These are phyloP conservation scores for Panaeolus papilionaceus DNA, from an alignment of 768 basidiomycete genomes.

Conservation along the genomic window DNA sequence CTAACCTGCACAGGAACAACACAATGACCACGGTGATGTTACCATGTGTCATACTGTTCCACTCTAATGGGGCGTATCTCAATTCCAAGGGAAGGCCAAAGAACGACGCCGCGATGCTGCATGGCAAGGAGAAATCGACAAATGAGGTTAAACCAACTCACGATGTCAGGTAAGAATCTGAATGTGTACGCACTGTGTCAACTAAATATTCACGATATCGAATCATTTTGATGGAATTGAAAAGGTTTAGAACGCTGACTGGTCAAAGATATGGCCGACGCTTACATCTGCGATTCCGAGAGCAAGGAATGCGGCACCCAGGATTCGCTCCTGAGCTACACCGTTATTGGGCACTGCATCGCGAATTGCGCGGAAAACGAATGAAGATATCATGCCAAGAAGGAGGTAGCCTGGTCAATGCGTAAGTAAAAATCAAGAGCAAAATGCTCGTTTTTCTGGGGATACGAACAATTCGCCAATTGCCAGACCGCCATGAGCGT, in stretches of 20 bases:
- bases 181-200: slow-evolving; percentile 59
- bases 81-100: slow-evolving; percentile 62
- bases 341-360: slow-evolving; percentile 65
- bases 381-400: slow-evolving; percentile 58
- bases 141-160: slow-evolving; percentile 17
- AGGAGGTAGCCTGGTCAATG: slow-evolving; percentile 40
- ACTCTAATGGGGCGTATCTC: slow-evolving; percentile 52
- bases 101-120: slow-evolving; percentile 64
- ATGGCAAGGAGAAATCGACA: slow-evolving; percentile 14
- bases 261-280: slow-evolving; percentile 15
- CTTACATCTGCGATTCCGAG: slow-evolving; percentile 79
- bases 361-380: slow-evolving; percentile 73
- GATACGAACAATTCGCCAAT: slow-evolving; percentile 63
- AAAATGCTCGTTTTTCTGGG: background rate
- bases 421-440: slow-evolving; percentile 17
- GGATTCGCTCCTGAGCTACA: slow-evolving; percentile 69
- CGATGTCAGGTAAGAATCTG: slow-evolving; percentile 18
- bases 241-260: background rate
- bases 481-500: slow-evolving; percentile 72
- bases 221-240: background rate
- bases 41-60: slow-evolving; percentile 81
- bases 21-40: slow-evolving; percentile 71
- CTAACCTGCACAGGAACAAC: slow-evolving; percentile 64
- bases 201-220: slow-evolving; percentile 36
- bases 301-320: slow-evolving; percentile 69